Evolutionary conservation across 225 moss, liverwort and hornwort genomes (phyloP).

Genomic region (Polytrichum commune): DNA sequence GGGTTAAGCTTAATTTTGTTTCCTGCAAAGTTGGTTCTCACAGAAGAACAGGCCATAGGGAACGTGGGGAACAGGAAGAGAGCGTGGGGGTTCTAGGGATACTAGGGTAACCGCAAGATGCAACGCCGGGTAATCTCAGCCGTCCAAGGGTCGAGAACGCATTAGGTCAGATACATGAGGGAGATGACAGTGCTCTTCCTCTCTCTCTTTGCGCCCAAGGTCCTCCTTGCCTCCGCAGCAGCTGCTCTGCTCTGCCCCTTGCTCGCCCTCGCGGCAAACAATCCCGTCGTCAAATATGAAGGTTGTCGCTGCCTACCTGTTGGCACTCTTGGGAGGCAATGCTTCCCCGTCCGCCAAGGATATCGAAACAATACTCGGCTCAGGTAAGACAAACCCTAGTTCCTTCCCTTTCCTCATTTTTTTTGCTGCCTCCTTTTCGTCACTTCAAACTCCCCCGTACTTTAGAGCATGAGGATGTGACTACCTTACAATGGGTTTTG

Average conservation of each 20-base stretch:
- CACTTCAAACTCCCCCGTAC: no score
- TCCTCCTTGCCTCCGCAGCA: neutral
- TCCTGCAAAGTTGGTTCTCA: no score
- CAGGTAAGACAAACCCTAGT: constrained; percentile 34
- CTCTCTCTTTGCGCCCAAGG: constrained; percentile 15
- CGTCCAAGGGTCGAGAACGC: constrained; percentile 2
- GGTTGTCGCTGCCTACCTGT: constrained; percentile 79
- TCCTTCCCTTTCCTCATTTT: neutral
- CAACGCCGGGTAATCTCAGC: neutral
- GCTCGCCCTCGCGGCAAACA: neutral
- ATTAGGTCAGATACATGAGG: constrained; percentile 21
- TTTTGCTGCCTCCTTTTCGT: no score
- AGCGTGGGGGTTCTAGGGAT: no score
- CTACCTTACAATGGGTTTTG: neutral
- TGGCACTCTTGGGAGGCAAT: constrained; percentile 79
- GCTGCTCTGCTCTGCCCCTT: constrained; percentile 12
- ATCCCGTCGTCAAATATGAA: constrained; percentile 44
- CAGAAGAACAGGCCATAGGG: no score
- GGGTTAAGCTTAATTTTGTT: no score
- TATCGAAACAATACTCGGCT: constrained; percentile 55
- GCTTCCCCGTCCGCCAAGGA: constrained; percentile 62
- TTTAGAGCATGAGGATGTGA: no score
- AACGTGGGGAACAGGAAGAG: no score
- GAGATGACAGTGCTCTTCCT: neutral
- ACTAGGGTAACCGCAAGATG: neutral